A percentile compares a stretch with the other conserved stretches of the same genome.
These are phyloP conservation scores for Fermentozyma sake DNA, from an alignment of 1,139 yeast genomes.

Conservation along the genomic window DNA sequence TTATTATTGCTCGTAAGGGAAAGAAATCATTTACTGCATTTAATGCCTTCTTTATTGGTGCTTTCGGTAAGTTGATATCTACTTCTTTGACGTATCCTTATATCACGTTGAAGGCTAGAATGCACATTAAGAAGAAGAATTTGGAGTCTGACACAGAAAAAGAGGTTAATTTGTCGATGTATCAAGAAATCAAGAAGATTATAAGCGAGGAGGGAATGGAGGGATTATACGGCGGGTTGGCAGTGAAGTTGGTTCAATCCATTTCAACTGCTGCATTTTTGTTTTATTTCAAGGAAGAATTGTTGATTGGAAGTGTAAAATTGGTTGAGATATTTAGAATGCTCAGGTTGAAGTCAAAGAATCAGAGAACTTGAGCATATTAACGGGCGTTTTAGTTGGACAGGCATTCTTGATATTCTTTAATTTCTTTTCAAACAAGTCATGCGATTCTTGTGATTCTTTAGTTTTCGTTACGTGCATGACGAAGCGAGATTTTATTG, in stretches of 20 bases:
- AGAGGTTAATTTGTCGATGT: constrained; percentile 35
- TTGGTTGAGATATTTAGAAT: constrained; percentile 37
- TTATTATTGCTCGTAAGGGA: constrained; percentile 53
- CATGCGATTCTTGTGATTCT: no score
- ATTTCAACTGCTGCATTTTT: constrained; percentile 86
- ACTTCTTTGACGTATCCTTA: constrained; percentile 88
- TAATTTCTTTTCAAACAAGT: constrained; percentile 6
- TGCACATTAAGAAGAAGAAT: constrained; percentile 62
- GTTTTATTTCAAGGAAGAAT: constrained; percentile 87
- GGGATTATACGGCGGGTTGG: constrained; percentile 78
- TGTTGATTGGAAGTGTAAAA: constrained; percentile 49
- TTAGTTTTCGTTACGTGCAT: no score
- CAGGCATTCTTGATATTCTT: no score
- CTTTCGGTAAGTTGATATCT: constrained; percentile 83
- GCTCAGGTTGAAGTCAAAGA: constrained; percentile 15
- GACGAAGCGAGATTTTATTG: no score
- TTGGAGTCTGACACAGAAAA: constrained; percentile 16
- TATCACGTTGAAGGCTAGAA: constrained; percentile 82
- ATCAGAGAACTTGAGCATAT: no score
- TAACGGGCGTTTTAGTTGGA: no score
- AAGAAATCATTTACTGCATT: constrained; percentile 45
- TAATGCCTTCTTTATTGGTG: constrained; percentile 84
- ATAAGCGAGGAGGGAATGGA: constrained; percentile 64
- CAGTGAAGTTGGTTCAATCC: constrained; percentile 76
- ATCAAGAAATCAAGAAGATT: constrained; percentile 46